Conservation (phyloP, 169 alveolate genomes). For the Cryptosporidium tyzzeri region DNA sequence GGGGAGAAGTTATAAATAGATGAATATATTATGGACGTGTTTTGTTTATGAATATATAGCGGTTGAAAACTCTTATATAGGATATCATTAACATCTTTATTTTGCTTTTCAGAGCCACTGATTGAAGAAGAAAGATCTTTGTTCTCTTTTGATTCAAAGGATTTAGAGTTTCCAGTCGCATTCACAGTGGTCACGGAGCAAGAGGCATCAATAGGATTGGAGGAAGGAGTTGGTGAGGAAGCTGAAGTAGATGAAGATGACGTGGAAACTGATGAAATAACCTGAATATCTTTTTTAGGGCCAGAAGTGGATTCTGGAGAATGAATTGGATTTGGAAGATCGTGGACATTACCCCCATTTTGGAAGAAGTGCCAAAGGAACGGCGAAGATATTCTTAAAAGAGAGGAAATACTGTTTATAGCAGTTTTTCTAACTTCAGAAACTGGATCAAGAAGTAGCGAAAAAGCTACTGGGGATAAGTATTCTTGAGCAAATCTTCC, state of each 20-base stretch:
- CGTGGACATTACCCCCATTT: slow-evolving; percentile 66
- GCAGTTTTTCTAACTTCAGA: slow-evolving; percentile 59
- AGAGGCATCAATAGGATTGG: background rate
- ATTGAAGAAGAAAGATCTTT: background rate
- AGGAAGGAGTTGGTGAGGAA: background rate
- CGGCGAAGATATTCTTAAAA: slow-evolving; percentile 66
- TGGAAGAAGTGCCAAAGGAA: slow-evolving; percentile 68
- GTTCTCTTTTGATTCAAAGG: background rate
- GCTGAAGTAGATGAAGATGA: slow-evolving; percentile 6
- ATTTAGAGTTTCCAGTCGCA: background rate
- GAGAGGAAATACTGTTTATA: slow-evolving; percentile 57
- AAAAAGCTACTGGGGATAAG: slow-evolving; percentile 68
- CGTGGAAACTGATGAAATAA: background rate
- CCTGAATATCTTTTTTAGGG: background rate
- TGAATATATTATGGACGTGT: background rate
- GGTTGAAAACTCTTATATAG: background rate
- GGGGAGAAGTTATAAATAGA: slow-evolving; percentile 8
- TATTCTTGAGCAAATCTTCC: slow-evolving; percentile 60
- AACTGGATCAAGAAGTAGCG: slow-evolving; percentile 58
- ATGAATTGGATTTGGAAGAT: slow-evolving; percentile 39
- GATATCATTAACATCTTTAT: background rate
- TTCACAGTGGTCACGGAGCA: background rate
- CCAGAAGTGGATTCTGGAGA: slow-evolving; percentile 1
- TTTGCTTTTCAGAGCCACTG: background rate
- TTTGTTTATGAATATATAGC: background rate